Base-by-base conservation (phyloP, 495 filamentous ascomycete species). In the Penicillium salamii region DNA sequence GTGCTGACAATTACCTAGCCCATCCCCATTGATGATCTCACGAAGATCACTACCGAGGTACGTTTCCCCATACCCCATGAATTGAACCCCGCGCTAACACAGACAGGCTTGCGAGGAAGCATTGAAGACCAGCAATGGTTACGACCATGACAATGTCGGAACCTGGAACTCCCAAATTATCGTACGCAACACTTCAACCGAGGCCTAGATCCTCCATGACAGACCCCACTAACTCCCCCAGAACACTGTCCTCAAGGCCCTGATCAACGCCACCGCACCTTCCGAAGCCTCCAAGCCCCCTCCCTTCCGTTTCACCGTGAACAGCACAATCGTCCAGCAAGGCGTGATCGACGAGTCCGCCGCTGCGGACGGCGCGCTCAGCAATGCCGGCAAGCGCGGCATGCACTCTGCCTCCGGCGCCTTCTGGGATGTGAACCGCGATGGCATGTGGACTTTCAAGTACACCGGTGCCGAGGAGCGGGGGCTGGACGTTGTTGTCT, bases 371-470 rank as follows among this genome's bases (percentile, higher is more conserved):
- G 66, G 69, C 42, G 53, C 59, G 11, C 63, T 61, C 52, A 62
- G 54, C 62, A 75, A 86, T 64, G 82, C 81, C 20, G 91, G 91
- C 35, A 83, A 91, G 50, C 81, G 92, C 42, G 93, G 93, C 34
- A 96, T 98, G 93, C 93, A 98, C 77, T 89, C 84, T 52, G 93
- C 93, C 13, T 89, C 87, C 1, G 93, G 89, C 33, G 95, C 91
- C 2, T 98, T 87, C 76, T 98, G 93, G 93, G 92, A 97, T 65
- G 90, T 93, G 60, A 91, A 95, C 76, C 89, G 84, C 49, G 93
- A 98, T 61, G 93, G 93, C 43, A 96, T 95, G 87, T 98, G 90
- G 90, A 96, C 84, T 63, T 95, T 84, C 76, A 97, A 98, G 75
- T 96, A 88, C 65, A 87, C 91, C 57, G 89, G 81, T 45, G 86